These are phyloP conservation scores for Clonostachys rosea DNA, from an alignment of 2,329 filamentous ascomycete species.

Conservation along the genomic window DNA sequence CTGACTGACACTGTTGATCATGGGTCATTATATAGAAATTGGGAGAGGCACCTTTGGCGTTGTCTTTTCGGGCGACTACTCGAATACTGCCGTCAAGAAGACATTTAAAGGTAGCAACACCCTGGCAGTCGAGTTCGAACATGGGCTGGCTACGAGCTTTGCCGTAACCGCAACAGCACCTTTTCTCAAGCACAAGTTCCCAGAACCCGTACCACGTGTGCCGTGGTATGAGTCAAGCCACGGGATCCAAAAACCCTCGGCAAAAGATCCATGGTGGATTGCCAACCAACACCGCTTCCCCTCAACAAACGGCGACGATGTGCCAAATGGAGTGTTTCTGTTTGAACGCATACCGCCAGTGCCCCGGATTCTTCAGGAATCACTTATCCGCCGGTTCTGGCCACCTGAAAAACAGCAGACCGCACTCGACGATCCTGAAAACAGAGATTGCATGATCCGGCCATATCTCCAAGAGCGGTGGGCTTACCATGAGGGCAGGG, in stretches of 20 bases:
- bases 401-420: not conserved
- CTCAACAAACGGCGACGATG: conserved; percentile 4
- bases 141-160: conserved; percentile 3
- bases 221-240: conserved; percentile 5
- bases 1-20: not conserved
- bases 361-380: conserved; percentile 3
- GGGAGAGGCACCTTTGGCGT: conserved; percentile 5
- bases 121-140: conserved; percentile 3
- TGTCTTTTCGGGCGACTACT: conserved; percentile 2
- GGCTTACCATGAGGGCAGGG: conserved; percentile 2
- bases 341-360: conserved; percentile 5
- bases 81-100: conserved; percentile 4
- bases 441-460: conserved; percentile 6
- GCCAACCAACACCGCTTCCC: conserved; percentile 1
- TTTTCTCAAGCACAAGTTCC: conserved; percentile 1
- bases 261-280: conserved; percentile 5
- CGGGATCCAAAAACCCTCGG: conserved; percentile 2
- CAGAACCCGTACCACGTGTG: conserved; percentile 2
- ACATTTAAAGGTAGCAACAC: conserved; percentile 4
- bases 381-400: conserved; percentile 5
- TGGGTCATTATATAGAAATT: conserved; percentile 1
- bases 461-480: conserved; percentile 4
- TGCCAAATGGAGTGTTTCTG: conserved; percentile 5
- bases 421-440: conserved; percentile 2
- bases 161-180: conserved; percentile 3